Conservation (phyloP, 176 grass and related monocot genomes). For the Metroxylon sagu region DNA sequence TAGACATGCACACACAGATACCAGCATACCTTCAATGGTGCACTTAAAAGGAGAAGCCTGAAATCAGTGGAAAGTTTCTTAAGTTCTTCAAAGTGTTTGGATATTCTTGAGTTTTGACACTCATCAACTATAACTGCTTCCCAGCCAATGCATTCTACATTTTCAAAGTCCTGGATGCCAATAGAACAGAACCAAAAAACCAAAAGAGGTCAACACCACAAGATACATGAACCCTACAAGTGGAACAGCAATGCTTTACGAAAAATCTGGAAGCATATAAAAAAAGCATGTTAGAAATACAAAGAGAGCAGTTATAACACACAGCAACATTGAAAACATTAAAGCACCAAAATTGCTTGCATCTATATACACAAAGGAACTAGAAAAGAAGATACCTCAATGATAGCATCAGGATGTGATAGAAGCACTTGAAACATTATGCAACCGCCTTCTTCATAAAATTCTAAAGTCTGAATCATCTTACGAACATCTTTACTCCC, state of each 20-base stretch:
- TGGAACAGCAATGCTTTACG: no score
- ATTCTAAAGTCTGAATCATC: conserved; percentile 65
- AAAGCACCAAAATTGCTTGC: no score
- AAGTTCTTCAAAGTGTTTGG: conserved; percentile 58
- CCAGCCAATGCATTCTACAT: conserved; percentile 47
- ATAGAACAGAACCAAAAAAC: conserved; percentile 12
- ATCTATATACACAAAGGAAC: not conserved
- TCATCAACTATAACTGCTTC: conserved; percentile 70
- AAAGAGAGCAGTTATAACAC: no score
- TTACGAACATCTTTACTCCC: conserved; percentile 53
- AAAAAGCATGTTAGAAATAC: no score
- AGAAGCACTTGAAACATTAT: conserved; percentile 86
- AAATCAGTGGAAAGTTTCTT: conserved; percentile 57
- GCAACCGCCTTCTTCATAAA: conserved; percentile 44
- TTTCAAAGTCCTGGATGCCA: conserved; percentile 49
- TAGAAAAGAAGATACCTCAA: conserved; percentile 53
- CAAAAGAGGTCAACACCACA: conserved; percentile 8
- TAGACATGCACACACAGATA: not conserved
- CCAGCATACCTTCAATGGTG: conserved; percentile 44
- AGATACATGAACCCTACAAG: conserved; percentile 3
- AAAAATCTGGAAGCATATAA: no score
- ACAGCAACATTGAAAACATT: no score
- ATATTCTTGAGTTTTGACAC: conserved; percentile 62
- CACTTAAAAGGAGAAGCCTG: conserved; percentile 64
- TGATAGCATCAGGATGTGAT: conserved; percentile 56